These are phyloP conservation scores for Hura crepitans DNA, from an alignment of 441 rosid genomes.

Conservation along the genomic window DNA sequence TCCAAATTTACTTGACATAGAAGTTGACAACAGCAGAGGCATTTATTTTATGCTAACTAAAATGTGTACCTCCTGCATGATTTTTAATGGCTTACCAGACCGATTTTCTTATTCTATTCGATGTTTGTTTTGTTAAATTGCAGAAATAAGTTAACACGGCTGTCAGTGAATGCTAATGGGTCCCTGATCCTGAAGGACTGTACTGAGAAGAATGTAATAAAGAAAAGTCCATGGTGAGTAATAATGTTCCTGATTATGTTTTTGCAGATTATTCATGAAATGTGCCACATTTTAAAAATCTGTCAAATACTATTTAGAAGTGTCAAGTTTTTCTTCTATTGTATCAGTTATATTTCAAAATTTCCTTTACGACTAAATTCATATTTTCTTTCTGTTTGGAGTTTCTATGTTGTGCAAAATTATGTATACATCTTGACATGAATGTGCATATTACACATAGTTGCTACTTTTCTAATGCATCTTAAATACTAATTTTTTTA, in stretches of 20 bases:
- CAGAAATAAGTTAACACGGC: conserved; percentile 77
- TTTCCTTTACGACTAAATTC: not conserved
- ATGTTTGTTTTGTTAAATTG: conserved; percentile 22
- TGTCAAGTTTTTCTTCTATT: not conserved
- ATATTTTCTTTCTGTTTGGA: not conserved
- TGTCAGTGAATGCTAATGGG: conserved; percentile 84
- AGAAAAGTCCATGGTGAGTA: conserved; percentile 71
- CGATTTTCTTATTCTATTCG: conserved; percentile 12
- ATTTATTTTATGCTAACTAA: conserved; percentile 10
- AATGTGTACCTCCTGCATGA: not conserved
- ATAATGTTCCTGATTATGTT: not conserved
- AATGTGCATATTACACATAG: not conserved
- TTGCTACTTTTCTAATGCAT: not conserved
- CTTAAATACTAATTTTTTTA: not conserved
- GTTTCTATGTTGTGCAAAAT: not conserved
- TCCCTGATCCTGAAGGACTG: conserved; percentile 64
- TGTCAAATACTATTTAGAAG: not conserved
- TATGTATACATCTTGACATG: not conserved
- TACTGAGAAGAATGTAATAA: conserved; percentile 56
- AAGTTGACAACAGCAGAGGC: not conserved
- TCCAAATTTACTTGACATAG: not conserved
- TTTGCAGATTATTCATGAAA: not conserved
- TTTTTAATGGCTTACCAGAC: not conserved
- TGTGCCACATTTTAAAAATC: not conserved
- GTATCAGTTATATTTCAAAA: not conserved